These are phyloP conservation scores for Prunus salicina DNA, from an alignment of 306 rosid species.

Conservation along the genomic window DNA sequence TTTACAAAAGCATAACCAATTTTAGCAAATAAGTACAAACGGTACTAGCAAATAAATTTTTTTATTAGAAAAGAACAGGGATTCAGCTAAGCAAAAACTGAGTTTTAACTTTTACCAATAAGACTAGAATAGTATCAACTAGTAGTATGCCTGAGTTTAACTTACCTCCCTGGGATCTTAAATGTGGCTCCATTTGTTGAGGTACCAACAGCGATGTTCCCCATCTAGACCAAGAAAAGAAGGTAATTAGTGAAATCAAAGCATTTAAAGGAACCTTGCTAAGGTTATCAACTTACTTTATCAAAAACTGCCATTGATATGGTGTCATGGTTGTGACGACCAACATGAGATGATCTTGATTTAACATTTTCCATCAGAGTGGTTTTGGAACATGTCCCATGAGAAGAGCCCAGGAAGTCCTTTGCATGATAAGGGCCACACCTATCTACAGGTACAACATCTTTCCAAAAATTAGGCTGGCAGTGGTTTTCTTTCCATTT, in stretches of 20 bases:
- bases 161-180: conserved; percentile 94
- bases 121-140: background rate
- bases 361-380: conserved; percentile 24
- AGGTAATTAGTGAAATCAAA: background rate
- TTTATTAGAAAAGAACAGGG: too few species aligned
- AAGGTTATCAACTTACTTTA: conserved; percentile 43
- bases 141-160: conserved; percentile 3
- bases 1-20: too few species aligned
- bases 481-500: conserved; percentile 70
- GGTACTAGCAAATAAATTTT: too few species aligned
- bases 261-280: background rate
- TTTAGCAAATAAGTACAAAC: too few species aligned
- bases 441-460: conserved; percentile 46
- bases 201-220: conserved; percentile 86
- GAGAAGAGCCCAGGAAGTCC: conserved; percentile 23
- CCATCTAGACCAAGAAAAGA: conserved; percentile 49
- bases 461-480: conserved; percentile 89
- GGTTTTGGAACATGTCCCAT: conserved; percentile 36
- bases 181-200: conserved; percentile 94
- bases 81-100: background rate
- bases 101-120: background rate
- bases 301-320: conserved; percentile 93
- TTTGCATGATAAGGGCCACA: conserved; percentile 78
- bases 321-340: conserved; percentile 79
- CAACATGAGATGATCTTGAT: conserved; percentile 44